phyloP scores from a whole-genome alignment of 192 early-diverging fungal genomes.

The Coemansia sp. region DNA sequence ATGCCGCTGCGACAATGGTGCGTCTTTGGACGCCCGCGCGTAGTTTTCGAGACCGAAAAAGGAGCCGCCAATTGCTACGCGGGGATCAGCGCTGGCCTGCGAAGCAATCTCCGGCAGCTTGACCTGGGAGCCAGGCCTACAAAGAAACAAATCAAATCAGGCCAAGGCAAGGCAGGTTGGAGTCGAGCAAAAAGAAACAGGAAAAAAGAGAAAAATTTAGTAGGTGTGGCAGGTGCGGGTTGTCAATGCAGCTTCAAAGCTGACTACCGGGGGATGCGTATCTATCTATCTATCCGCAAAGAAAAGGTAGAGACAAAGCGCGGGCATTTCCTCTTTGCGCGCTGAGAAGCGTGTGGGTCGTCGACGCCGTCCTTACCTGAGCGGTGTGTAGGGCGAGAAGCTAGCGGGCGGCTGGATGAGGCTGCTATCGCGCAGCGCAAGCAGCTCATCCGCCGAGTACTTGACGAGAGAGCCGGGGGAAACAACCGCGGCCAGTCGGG shows the following conservation, averaged over 20 bases:
- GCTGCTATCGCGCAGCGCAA: constrained; percentile 30
- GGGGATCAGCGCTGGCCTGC: constrained; percentile 2
- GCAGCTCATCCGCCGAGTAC: constrained; percentile 35
- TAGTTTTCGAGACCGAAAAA: constrained; percentile 32
- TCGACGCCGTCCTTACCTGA: constrained; percentile 27
- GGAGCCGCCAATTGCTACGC: background rate
- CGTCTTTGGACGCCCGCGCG: constrained; percentile 14
- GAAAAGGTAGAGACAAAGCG: too few relatives aligned
- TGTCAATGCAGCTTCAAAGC: background rate
- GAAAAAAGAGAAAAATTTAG: background rate
- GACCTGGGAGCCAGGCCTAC: constrained; percentile 37
- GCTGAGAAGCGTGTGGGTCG: too few relatives aligned
- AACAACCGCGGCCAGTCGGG: background rate
- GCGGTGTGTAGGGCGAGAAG: constrained; percentile 32
- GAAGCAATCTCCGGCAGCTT: constrained; percentile 20
- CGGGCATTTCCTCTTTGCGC: too few relatives aligned
- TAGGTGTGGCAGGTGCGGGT: background rate
- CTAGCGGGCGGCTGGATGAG: constrained; percentile 18
- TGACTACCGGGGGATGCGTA: too few relatives aligned
- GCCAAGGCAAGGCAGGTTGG: background rate
- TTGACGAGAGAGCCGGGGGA: constrained; percentile 1
- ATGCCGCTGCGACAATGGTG: background rate
- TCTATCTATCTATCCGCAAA: too few relatives aligned
- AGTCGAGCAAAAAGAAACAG: background rate
- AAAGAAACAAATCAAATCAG: background rate